Base-by-base conservation (phyloP, 495 filamentous ascomycete species). In the Amphirosellinia nigrospora region DNA sequence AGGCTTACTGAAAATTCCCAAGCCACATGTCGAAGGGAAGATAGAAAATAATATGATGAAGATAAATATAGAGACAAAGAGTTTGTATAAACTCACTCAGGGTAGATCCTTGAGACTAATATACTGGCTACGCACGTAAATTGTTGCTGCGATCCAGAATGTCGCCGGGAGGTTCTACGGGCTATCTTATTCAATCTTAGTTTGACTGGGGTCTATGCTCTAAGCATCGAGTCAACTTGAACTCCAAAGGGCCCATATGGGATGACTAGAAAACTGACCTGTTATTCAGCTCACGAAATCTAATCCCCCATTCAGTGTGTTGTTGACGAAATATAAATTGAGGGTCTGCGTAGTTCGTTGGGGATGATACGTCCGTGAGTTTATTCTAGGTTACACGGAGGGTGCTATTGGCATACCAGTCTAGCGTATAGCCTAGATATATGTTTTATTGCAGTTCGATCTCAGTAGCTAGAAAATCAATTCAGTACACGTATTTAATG, bases 401-500 rank as follows among this genome's bases (percentile, higher is more conserved):
- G n/a, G 59, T 62, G 30, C 21, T 48, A 13, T 36, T 63, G 36
- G 6, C 36, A 9, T 9, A 32, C 39, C 26, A 16, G n/a, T n/a
- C n/a, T n/a, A n/a, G n/a, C n/a, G n/a, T n/a, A n/a, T n/a, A n/a
- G 16, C 23, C 60, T 32, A 8, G 39, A 13, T n/a, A 26, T 10
- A 28, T 32, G 3, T 32, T 63, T 21, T 15, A 23, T 63, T 7
- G 55, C 55, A 21, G 28, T 30, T 56, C 15, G 28, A 3, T 28
- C 28, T 7, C 50, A 4, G 26, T 53, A 53, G 26, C 11, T 53
- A 30, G 30, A 53, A 16, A 53, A 1, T 30, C 0, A 30, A 58
- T 34, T 64, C 19, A 39, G 43, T 64, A 48, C 19, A 48, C n/a
- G 15, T 30, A 50, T 65, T 41, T 28, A 34, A n/a, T 34, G 32